Percentiles rank a stretch among this genome's conserved stretches.
Evolutionary conservation across 1,139 yeast species (phyloP).

Genomic region (Nakaseomyces glabratus): DNA sequence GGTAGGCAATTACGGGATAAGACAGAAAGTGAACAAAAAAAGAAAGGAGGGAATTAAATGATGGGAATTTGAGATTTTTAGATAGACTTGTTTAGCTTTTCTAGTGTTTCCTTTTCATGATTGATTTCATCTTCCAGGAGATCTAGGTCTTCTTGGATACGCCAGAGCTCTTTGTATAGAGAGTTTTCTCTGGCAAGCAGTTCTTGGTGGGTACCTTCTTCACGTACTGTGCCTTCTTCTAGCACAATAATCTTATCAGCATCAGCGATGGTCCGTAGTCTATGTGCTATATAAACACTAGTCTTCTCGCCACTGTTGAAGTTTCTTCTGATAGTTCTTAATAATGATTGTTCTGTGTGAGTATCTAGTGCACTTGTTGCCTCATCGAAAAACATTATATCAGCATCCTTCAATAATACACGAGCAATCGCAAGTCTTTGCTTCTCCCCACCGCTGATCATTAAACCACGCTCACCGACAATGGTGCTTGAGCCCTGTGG

Average conservation of each 20-base stretch:
- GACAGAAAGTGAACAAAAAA: no score
- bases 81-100: conserved; percentile 2
- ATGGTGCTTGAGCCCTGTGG: conserved; percentile 81
- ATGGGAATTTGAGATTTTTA: no score
- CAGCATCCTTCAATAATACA: conserved; percentile 70
- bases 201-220: conserved; percentile 73
- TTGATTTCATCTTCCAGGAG: conserved; percentile 34
- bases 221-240: conserved; percentile 68
- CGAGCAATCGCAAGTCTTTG: conserved; percentile 93
- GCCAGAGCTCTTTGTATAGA: conserved; percentile 75
- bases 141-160: conserved; percentile 77
- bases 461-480: conserved; percentile 97
- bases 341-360: conserved; percentile 80
- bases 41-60: no score
- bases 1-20: no score
- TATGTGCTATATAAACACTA: conserved; percentile 85
- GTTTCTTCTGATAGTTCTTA: conserved; percentile 59
- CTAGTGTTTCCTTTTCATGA: conserved; percentile 21
- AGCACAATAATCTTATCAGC: conserved; percentile 88
- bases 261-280: conserved; percentile 89
- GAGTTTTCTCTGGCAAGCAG: conserved; percentile 48
- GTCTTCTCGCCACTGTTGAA: conserved; percentile 53
- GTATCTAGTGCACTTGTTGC: conserved; percentile 97
- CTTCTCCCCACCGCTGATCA: conserved; percentile 98
- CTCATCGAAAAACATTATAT: conserved; percentile 91